A percentile compares a stretch with the other conserved stretches of the same genome.
These are phyloP conservation scores for Podila epigama DNA, from an alignment of 192 early-diverging fungal genomes.

Conservation along the genomic window DNA sequence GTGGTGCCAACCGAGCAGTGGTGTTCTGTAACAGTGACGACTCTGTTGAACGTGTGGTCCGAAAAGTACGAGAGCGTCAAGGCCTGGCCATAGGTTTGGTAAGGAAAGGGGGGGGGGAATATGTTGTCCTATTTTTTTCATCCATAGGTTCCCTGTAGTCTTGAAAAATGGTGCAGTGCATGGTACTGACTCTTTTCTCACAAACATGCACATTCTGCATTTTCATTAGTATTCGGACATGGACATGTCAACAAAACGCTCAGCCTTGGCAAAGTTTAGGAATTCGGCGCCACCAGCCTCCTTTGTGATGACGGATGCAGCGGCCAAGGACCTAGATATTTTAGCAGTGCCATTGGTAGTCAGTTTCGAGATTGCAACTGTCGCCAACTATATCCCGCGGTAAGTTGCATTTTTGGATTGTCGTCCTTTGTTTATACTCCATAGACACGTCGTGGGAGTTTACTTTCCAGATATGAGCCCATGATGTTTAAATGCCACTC, in stretches of 20 bases:
- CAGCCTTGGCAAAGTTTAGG: slow-evolving; percentile 20
- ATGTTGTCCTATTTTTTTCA: background rate
- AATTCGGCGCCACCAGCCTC: slow-evolving; percentile 5
- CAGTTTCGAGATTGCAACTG: slow-evolving; percentile 37
- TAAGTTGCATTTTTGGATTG: too few relatives aligned
- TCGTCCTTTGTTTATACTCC: too few relatives aligned
- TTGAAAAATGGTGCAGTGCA: too few relatives aligned
- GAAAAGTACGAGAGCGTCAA: slow-evolving; percentile 33
- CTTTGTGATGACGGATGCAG: slow-evolving; percentile 29
- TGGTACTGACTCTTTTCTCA: too few relatives aligned
- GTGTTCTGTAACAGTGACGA: slow-evolving; percentile 40
- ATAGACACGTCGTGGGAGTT: too few relatives aligned
- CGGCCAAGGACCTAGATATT: slow-evolving; percentile 23
- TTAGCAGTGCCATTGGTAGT: slow-evolving; percentile 30
- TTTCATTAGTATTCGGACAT: slow-evolving; percentile 38
- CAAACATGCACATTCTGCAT: too few relatives aligned
- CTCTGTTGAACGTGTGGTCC: slow-evolving; percentile 27
- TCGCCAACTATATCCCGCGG: slow-evolving; percentile 38
- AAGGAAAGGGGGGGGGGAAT: too few relatives aligned
- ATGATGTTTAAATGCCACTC: background rate
- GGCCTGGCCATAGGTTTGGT: slow-evolving; percentile 32
- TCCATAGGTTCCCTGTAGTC: background rate
- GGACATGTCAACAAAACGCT: slow-evolving; percentile 20
- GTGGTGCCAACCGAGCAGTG: slow-evolving; percentile 27
- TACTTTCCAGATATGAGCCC: too few relatives aligned